Evolutionary conservation across 129 eudicot species (phyloP), one percentile per base, ranked within the genome.

Genomic region (Logfia minima): DNA sequence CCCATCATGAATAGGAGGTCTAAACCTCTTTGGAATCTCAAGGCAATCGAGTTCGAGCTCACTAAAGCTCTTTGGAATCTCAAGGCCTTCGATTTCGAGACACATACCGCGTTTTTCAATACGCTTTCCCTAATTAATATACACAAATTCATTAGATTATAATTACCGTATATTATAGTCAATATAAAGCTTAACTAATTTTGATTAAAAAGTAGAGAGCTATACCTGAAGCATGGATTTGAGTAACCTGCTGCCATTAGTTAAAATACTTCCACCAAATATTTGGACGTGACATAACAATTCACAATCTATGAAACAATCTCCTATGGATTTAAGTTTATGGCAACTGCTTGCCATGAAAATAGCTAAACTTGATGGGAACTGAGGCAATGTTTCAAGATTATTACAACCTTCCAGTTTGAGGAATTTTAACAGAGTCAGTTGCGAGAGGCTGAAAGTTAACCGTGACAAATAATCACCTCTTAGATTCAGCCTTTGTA

Each of bases 221-320:
- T 37, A 70, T 22, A 70, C 74, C 61, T 70, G 74, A 28, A 43
- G 13, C 37, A 70, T 70, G 39, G 60, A 70, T 24, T 45, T 3
- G 48, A 45, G 39, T 70, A 70, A 43, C 16, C 7, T 23, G 64
- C 28, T 18, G 3, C 63, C 41, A 28, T 24, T 17, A 23, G 2
- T n/a, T 24, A 9, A 6, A 28, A 28, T 6, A 64, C 68, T 17
- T 6, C 45, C 18, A 1, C 8, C 9, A 8, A 2, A 1, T 28
- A 71, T 37, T 26, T 24, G 4, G 48, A 71, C 76, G 9, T 17
- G 7, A 29, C 26, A 26, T 32, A 53, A 71, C 28, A 65, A 8
- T 53, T 29, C 29, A 52, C 65, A 71, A 31, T 53, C 18, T 53
- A 24, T 51, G 61, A 13, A 8, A 18, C 4, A 26, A 26, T 53